Evolutionary conservation across 331 rosid genomes (phyloP), one percentile per base, ranked within the genome.

Genomic region (Phaseolus coccineus): DNA sequence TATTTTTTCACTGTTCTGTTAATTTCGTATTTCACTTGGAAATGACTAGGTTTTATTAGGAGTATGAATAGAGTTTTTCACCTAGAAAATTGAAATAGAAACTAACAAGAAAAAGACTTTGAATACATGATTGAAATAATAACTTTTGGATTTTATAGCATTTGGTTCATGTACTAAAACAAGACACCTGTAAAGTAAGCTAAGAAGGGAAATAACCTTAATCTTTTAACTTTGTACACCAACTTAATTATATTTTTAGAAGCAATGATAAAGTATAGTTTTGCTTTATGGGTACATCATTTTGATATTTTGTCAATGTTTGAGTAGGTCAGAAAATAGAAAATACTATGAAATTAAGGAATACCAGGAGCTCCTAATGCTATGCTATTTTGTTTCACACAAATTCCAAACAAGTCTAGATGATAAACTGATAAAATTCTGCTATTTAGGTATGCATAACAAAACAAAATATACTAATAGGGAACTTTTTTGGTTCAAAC

Each of bases 151-250:
- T 69, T 28, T 44, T 33, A 16, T 0, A 3, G 1, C 52, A 4
- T 69, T 48, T 61, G 15, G 44, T 40, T 74, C 66, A 59, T 39
- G 81, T 77, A 78, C 46, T 59, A 59, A 65, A 55, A 42, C 27
- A 9, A 12, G 22, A 67, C 81, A 59, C 62, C 30, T 59, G 77
- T 74, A 39, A 68, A 68, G 50, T n/a, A 2, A 25, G 42, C 52
- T 27, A 13, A 33, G 15, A 56, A 71, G 72, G 64, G 7, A 55
- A 57, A 71, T 64, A 62, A 27, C 19, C 19, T 31, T 48, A 48
- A 27, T 65, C 50, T 77, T 65, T 51, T 50, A 10, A 27, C 56
- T 67, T 53, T 55, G 53, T 16, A 27, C 33, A 25, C 15, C 69
- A 56, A 16, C 69, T 57, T 46, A 19, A 1, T 22, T 66, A 22